These are phyloP conservation scores for Annulohypoxylon maeteangense DNA, from an alignment of 495 filamentous ascomycete genomes.

Conservation along the genomic window DNA sequence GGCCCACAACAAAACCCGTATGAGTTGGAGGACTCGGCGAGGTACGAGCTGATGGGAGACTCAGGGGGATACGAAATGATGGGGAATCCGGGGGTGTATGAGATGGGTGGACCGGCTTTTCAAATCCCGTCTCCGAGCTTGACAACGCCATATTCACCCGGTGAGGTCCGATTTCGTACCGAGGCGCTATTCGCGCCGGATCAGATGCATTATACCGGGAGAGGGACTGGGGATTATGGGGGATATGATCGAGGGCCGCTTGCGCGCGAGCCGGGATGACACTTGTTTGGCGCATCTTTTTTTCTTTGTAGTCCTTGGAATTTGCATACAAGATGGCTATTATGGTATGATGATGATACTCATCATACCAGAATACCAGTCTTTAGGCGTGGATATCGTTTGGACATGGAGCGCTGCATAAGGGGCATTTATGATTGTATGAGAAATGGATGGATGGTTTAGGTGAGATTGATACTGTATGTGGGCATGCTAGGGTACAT, in stretches of 20 bases:
- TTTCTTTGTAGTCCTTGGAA: too few species aligned
- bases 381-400: neutral
- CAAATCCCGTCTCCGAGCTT: conserved; percentile 25
- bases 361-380: neutral
- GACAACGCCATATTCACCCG: conserved; percentile 9
- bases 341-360: neutral
- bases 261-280: conserved; percentile 2
- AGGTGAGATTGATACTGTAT: neutral
- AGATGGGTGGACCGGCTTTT: conserved; percentile 4
- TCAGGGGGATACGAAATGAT: conserved; percentile 10
- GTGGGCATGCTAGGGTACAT: neutral
- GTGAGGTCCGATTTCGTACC: conserved; percentile 13
- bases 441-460: neutral
- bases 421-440: neutral
- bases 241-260: neutral
- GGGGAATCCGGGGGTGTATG: conserved; percentile 3
- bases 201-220: neutral
- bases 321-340: neutral
- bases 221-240: neutral
- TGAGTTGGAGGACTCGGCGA: neutral
- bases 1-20: conserved; percentile 18
- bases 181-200: conserved; percentile 6
- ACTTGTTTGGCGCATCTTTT: neutral
- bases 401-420: neutral
- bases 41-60: conserved; percentile 11